Conservation (phyloP, 1,284 basidiomycete species). For the Thelephora terrestris region DNA sequence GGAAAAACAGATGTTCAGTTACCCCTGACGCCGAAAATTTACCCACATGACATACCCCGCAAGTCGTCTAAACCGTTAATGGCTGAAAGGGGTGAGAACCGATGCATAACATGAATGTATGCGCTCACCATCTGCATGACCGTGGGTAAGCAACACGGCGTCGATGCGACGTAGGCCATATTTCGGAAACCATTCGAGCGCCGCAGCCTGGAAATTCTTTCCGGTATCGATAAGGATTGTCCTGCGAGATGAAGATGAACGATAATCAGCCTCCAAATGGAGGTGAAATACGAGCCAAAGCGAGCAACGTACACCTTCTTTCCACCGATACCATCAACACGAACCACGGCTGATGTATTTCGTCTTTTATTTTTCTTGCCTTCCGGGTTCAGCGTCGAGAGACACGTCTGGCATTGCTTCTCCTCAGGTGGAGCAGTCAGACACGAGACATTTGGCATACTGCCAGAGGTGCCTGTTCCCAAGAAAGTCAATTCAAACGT, state of each 20-base stretch:
- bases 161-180: slow-evolving; percentile 66
- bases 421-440: slow-evolving; percentile 44
- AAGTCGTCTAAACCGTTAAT: slow-evolving; percentile 81
- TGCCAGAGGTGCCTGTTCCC: slow-evolving; percentile 67
- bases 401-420: slow-evolving; percentile 50
- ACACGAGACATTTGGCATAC: slow-evolving; percentile 55
- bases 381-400: slow-evolving; percentile 51
- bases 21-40: slow-evolving; percentile 4
- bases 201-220: slow-evolving; percentile 70
- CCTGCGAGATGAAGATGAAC: slow-evolving; percentile 22
- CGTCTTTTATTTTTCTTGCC: slow-evolving; percentile 69
- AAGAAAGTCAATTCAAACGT: slow-evolving; percentile 57
- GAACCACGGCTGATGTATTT: slow-evolving; percentile 62
- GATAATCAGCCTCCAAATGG: not conserved
- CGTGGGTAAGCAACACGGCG: slow-evolving; percentile 70
- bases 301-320: slow-evolving; percentile 36
- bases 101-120: slow-evolving; percentile 6
- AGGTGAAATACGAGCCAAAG: not conserved
- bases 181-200: slow-evolving; percentile 73
- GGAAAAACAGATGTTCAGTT: slow-evolving; percentile 7
- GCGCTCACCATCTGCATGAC: slow-evolving; percentile 62
- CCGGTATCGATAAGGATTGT: slow-evolving; percentile 74
- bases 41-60: slow-evolving; percentile 37
- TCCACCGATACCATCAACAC: slow-evolving; percentile 41
- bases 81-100: slow-evolving; percentile 30